These are phyloP conservation scores for Babesia bovis DNA, from an alignment of 169 alveolate species.

Conservation along the genomic window DNA sequence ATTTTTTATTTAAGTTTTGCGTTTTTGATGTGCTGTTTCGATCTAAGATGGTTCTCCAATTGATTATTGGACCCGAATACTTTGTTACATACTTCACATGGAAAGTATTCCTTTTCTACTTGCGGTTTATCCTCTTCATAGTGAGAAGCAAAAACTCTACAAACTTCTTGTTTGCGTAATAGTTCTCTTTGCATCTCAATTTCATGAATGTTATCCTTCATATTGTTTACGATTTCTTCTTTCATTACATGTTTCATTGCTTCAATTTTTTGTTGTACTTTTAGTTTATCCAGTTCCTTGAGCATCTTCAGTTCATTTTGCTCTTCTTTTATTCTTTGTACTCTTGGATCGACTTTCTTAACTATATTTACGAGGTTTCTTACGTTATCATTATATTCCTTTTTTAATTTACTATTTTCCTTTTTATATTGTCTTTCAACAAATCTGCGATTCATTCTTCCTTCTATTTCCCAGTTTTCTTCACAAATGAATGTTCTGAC, in stretches of 20 bases:
- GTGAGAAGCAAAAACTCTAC: slow-evolving; percentile 21
- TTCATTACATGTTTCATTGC: slow-evolving; percentile 42
- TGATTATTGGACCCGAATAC: slow-evolving; percentile 53
- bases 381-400: slow-evolving; percentile 40
- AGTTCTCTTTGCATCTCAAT: slow-evolving; percentile 13
- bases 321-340: slow-evolving; percentile 12
- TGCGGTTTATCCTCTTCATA: background rate
- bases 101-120: slow-evolving; percentile 2
- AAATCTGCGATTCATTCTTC: slow-evolving; percentile 15
- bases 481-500: slow-evolving; percentile 16
- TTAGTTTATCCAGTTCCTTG: slow-evolving; percentile 8
- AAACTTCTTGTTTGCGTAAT: background rate
- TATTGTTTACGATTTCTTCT: slow-evolving; percentile 16
- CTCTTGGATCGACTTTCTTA: slow-evolving; percentile 46
- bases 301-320: slow-evolving; percentile 27
- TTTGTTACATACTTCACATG: slow-evolving; percentile 59
- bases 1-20: background rate
- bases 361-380: slow-evolving; percentile 27
- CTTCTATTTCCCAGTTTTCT: slow-evolving; percentile 21
- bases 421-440: slow-evolving; percentile 36
- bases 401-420: slow-evolving; percentile 30
- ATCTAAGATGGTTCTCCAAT: slow-evolving; percentile 48
- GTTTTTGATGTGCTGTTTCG: slow-evolving; percentile 44
- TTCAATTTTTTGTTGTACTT: slow-evolving; percentile 22
- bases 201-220: slow-evolving; percentile 6